Conservation (phyloP, 345 rosid species). For the Euphorbia peplus region DNA sequence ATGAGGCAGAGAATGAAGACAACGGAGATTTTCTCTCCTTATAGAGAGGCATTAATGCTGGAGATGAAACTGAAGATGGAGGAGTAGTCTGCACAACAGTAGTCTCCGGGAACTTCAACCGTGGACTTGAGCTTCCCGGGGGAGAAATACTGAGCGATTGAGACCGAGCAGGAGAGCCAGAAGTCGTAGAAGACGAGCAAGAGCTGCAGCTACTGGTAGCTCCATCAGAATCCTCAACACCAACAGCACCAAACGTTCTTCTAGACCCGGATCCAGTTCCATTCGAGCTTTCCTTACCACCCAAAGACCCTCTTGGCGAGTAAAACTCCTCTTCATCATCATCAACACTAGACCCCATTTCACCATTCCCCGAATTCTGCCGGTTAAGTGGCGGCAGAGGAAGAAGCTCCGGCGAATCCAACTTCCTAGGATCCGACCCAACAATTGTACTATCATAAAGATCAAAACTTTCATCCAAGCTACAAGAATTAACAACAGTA, state of each 20-base stretch:
- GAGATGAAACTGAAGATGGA: slow-evolving; percentile 28
- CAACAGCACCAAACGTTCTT: slow-evolving; percentile 42
- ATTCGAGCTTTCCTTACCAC: slow-evolving; percentile 50
- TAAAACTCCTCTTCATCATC: slow-evolving; percentile 84
- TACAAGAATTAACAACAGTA: slow-evolving; percentile 50
- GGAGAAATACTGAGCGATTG: slow-evolving; percentile 76
- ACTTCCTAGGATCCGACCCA: slow-evolving; percentile 46
- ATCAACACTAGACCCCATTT: slow-evolving; percentile 43
- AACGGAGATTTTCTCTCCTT: background rate
- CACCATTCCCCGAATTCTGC: slow-evolving; percentile 42
- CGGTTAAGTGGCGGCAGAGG: slow-evolving; percentile 85
- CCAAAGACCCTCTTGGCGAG: slow-evolving; percentile 79
- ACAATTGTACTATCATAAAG: background rate
- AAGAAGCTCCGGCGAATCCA: slow-evolving; percentile 91
- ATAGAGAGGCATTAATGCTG: slow-evolving; percentile 21
- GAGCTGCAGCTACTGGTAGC: slow-evolving; percentile 53
- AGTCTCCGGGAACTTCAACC: slow-evolving; percentile 48
- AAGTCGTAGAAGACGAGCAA: slow-evolving; percentile 63
- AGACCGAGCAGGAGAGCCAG: slow-evolving; percentile 78
- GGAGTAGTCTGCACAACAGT: slow-evolving; percentile 13
- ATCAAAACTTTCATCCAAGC: slow-evolving; percentile 30
- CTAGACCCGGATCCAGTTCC: slow-evolving; percentile 73
- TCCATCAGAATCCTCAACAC: slow-evolving; percentile 33
- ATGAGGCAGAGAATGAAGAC: slow-evolving; percentile 11
- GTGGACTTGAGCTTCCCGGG: slow-evolving; percentile 59